Percentiles rank a stretch among this genome's conserved stretches.
Evolutionary conservation across 1,284 basidiomycete species (phyloP).

Genomic region (Melanopsichium pennsylvanicum): DNA sequence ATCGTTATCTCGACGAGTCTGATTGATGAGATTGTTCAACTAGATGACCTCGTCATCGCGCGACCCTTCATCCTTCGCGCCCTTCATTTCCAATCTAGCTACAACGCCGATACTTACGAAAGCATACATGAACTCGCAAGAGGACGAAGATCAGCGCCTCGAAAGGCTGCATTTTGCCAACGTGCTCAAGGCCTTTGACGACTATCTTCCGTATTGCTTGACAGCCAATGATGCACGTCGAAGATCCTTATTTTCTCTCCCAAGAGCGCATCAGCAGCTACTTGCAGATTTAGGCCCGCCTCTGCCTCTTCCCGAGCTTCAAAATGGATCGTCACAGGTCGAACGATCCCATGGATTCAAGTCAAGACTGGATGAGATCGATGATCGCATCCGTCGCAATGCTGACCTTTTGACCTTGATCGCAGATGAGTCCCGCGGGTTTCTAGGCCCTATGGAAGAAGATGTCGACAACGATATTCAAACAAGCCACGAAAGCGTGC

Average conservation of each 20-base stretch:
- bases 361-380: constrained; percentile 58
- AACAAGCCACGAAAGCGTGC: neutral
- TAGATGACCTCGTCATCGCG: no score
- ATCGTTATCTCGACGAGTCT: constrained; percentile 11
- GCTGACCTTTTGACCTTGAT: constrained; percentile 57
- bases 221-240: constrained; percentile 55
- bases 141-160: constrained; percentile 30
- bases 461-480: no score
- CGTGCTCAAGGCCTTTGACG: constrained; percentile 59
- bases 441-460: constrained; percentile 40
- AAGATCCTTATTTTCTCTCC: constrained; percentile 51
- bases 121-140: constrained; percentile 3
- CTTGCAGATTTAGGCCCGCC: constrained; percentile 37
- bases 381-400: constrained; percentile 63
- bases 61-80: no score
- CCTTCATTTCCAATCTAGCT: no score
- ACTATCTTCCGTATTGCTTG: constrained; percentile 61
- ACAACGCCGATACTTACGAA: no score
- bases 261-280: constrained; percentile 54
- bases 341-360: constrained; percentile 34
- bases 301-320: constrained; percentile 42
- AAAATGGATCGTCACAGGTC: neutral
- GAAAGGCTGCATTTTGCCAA: constrained; percentile 58
- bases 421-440: constrained; percentile 53
- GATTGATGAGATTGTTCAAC: no score